Evolutionary conservation across 805 yeast genomes (phyloP), one percentile per base, ranked within the genome.

Genomic region (Candida insectalens): DNA sequence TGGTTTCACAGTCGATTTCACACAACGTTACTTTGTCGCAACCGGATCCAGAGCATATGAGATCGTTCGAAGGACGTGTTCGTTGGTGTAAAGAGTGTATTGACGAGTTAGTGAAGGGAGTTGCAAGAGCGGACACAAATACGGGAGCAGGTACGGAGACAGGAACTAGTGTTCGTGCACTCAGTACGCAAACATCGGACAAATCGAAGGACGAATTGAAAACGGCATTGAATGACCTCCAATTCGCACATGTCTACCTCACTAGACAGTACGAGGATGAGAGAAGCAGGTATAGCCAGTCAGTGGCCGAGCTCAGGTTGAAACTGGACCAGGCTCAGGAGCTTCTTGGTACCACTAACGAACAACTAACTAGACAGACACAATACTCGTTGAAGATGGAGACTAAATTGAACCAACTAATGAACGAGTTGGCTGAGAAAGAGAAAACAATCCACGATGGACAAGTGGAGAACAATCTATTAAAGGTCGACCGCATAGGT

Each of bases 201-300:
- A 12, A 21, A 12, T 21, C 23, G 10, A 26, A 13, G 33, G 37
- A 42, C 6, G 52, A 46, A 21, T 36, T 52, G 25, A 42, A 43
- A 18, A 71, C 80, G 0, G 85, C 87, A 0, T 58, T 81, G 32
- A 69, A 65, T 36, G 92, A 81, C 50, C 60, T 81, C 34, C 76
- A 79, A 42, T 71, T 81, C 49, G 80, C 85, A 3, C 85, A 80
- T 51, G 74, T 67, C 39, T 81, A 77, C 47, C 57, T 81, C 35
- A 67, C 79, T 2, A 73, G 74, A 47, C 83, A 78, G 44, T 81
- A 69, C 45, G 82, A 77, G 42, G 71, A 74, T 39, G 82, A 81
- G 35, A 64, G 81, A 36, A 67, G 67, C 12, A 71, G 69, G 39
- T 72, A 77, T 36, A 52, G 62, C 33, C 67, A 67, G 37, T 59